Evolutionary conservation across 192 early-diverging fungal species (phyloP), one percentile per base, ranked within the genome.

Genomic region (Coemansia sp.): DNA sequence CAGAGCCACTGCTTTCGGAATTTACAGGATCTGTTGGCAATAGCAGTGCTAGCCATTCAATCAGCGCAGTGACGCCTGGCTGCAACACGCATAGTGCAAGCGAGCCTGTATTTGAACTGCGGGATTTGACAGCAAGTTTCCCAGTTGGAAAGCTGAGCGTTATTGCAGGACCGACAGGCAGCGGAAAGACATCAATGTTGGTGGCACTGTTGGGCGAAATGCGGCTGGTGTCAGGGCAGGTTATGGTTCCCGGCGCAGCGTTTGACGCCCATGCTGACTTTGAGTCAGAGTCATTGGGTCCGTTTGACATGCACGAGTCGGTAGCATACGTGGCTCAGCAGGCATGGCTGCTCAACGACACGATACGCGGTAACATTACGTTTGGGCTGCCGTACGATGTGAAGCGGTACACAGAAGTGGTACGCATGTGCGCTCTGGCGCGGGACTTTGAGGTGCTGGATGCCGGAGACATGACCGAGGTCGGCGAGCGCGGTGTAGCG

Each of bases 311-410:
- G 39, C 65, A 64, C 23, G 69, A 77, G 62, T 67, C 74, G 3
- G 75, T 96, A 50, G 94, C 96, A 0, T 98, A 93, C 71, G 94
- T 93, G 3, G 87, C 94, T 21, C 96, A 98, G 69, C 58, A 83
- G 71, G 83, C 87, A 39, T 89, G 87, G 87, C 67, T 93, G 19
- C 88, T 87, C 52, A 90, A 90, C 61, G 85, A 85, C 45, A 89
- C 87, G 0, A 87, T 96, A 51, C 83, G 84, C 41, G 86, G 89
- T n/a, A 96, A 96, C 71, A 97, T 99, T 59, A 56, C 87, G 12
- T 98, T 99, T 77, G 94, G 94, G 14, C 62, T 79, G 2, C 79
- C 82, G 1, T 96, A 82, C 52, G 85, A 97, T 58, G 75, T 87
- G 58, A 82, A 82, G 26, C 89, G 90, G 10, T 99, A 99, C 64